A percentile compares a stretch with the other conserved stretches of the same genome.
Evolutionary conservation across 208 protist species (phyloP).

Genomic region (Trichomonas vaginalis): DNA sequence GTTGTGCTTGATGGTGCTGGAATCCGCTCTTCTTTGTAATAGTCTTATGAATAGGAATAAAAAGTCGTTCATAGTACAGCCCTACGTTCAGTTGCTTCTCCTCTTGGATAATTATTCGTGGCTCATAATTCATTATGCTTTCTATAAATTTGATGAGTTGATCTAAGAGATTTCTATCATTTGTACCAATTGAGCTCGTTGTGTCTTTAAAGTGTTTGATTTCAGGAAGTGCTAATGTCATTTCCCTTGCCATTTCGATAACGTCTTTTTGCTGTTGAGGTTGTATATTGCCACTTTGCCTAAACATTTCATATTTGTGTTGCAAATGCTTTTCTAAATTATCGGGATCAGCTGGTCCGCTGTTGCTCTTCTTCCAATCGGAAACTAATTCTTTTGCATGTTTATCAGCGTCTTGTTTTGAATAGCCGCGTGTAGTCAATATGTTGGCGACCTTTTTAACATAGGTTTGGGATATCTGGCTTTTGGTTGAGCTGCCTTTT

Average conservation of each 20-base stretch:
- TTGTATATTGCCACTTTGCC: too few relatives aligned
- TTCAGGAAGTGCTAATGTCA: background rate
- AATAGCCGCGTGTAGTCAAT: too few relatives aligned
- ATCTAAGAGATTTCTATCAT: background rate
- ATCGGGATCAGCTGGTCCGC: too few relatives aligned
- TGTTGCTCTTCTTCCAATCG: too few relatives aligned
- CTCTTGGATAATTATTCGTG: too few relatives aligned
- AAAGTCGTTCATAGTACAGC: background rate
- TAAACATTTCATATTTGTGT: too few relatives aligned
- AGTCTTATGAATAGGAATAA: background rate
- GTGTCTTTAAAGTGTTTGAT: background rate
- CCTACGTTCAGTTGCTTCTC: background rate
- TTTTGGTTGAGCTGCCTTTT: too few relatives aligned
- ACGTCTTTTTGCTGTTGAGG: background rate
- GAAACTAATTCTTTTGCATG: too few relatives aligned
- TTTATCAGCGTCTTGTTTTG: too few relatives aligned
- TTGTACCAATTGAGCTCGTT: background rate
- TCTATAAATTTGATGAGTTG: constrained; percentile 4
- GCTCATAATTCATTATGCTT: background rate
- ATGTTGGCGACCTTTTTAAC: too few relatives aligned
- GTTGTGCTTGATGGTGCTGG: background rate
- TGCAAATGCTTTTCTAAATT: too few relatives aligned
- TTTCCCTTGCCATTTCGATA: background rate
- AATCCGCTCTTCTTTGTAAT: background rate
- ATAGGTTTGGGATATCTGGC: too few relatives aligned